Base-by-base conservation (phyloP, 1,139 yeast species). In the Pichia sp. region DNA sequence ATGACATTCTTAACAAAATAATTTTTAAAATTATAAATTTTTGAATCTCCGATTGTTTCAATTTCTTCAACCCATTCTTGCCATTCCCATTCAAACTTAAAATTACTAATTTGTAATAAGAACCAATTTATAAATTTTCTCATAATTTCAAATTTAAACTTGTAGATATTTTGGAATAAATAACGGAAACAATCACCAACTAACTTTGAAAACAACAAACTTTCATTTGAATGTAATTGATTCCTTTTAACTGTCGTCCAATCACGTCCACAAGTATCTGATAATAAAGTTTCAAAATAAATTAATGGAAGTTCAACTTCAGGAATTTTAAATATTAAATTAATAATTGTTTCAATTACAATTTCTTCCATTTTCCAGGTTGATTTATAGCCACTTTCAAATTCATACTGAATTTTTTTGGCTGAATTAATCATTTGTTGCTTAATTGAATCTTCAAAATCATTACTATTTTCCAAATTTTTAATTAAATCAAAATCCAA, bases 81-180 rank as follows among this genome's bases (percentile, higher is more conserved):
- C 99, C 99, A 93, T 66, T 90, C 90, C 99, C 99, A 95, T 45
- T 93, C 87, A 69, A 89, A 95, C 56, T 87, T 91, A 69, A 93
- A 95, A 67, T 93, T 93, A 60, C 96, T 86, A 65, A 95, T 79
- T 70, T 95, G 99, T 53, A 88, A 85, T 3, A 96, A 79, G 76
- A 95, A 85, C 99, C 99, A 95, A 67, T 88, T 95, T 63, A 89
- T 73, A 60, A 81, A 87, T 56, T 93, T 75, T 58, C 81, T 76
- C 59, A 83, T 79, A 51, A 87, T 72, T 67, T 90, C 97, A 58
- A 81, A 81, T 66, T 91, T 97, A 53, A 90, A 72, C 2, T 77
- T 72, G 42, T 79, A 83, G 53, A 87, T 69, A 64, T 87, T 77
- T 46, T 79, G 74, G 70, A 88, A 95, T 61, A 93, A 79, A 65